Conservation (phyloP, 176 grass and related monocot genomes). For the Triticum monococcum region DNA sequence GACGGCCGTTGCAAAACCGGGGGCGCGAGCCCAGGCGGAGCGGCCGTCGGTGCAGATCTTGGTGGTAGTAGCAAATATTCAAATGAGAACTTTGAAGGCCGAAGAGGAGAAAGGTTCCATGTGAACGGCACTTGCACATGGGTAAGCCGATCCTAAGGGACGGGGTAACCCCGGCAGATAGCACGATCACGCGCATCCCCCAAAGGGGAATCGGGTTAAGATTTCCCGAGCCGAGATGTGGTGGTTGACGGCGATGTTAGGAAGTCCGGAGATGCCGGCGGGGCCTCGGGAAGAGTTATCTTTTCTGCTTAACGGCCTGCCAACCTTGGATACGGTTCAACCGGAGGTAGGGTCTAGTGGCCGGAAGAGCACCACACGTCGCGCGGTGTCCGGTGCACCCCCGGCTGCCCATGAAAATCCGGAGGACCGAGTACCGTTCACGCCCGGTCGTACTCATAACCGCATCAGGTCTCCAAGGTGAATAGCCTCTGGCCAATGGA, state of each 20-base stretch:
- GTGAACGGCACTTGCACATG: slow-evolving; percentile 81
- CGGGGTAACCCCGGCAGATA: slow-evolving; percentile 57
- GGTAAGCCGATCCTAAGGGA: slow-evolving; percentile 74
- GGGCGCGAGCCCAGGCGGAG: slow-evolving; percentile 65
- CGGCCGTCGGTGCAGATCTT: slow-evolving; percentile 68
- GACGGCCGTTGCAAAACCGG: slow-evolving; percentile 51
- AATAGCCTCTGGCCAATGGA: slow-evolving; percentile 29
- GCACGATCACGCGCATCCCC: too few species aligned
- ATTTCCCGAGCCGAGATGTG: too few species aligned
- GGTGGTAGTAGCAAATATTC: slow-evolving; percentile 85
- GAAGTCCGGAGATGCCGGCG: too few species aligned
- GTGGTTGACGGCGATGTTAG: too few species aligned
- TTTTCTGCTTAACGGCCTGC: slow-evolving; percentile 68
- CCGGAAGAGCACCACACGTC: slow-evolving; percentile 66
- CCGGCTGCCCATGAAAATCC: slow-evolving; percentile 61
- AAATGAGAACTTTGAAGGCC: slow-evolving; percentile 88
- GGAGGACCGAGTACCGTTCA: slow-evolving; percentile 34
- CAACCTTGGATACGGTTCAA: slow-evolving; percentile 66
- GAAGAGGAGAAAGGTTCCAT: too few species aligned
- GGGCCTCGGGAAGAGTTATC: slow-evolving; percentile 61
- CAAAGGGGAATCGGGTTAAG: too few species aligned
- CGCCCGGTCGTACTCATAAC: slow-evolving; percentile 48
- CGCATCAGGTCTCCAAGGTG: slow-evolving; percentile 75
- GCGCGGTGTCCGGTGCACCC: slow-evolving; percentile 51
- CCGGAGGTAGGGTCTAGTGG: slow-evolving; percentile 72